These are phyloP conservation scores for Favolaschia claudopus DNA, from an alignment of 768 basidiomycete genomes.

Conservation along the genomic window DNA sequence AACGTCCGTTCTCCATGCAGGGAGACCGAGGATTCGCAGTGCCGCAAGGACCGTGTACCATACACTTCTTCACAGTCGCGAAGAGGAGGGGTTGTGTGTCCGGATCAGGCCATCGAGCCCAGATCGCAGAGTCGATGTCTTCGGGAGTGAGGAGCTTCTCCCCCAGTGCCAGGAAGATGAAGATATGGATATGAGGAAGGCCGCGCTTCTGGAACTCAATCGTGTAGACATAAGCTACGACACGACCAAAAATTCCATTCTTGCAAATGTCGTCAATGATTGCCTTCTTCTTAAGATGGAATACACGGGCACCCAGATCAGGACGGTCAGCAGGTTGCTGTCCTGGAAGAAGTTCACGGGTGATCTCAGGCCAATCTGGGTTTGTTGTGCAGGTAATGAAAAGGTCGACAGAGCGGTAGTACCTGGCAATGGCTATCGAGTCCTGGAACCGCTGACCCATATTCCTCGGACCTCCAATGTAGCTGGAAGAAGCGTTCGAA, in stretches of 20 bases:
- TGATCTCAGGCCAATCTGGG: slow-evolving; percentile 47
- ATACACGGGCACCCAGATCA: slow-evolving; percentile 39
- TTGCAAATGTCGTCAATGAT: slow-evolving; percentile 13
- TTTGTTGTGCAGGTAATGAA: slow-evolving; percentile 30
- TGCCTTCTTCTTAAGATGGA: slow-evolving; percentile 10
- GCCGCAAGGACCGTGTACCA: slow-evolving; percentile 53
- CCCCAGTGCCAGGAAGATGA: slow-evolving; percentile 40
- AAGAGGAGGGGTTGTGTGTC: slow-evolving; percentile 32
- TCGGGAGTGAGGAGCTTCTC: slow-evolving; percentile 20
- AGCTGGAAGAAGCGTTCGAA: too few species aligned
- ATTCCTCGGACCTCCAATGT: neutral
- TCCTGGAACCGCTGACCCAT: neutral
- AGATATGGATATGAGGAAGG: slow-evolving; percentile 52
- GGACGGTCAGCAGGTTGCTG: slow-evolving; percentile 9
- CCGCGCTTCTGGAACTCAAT: slow-evolving; percentile 57
- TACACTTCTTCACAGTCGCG: slow-evolving; percentile 37
- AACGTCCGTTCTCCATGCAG: slow-evolving; percentile 48
- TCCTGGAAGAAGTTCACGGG: slow-evolving; percentile 28
- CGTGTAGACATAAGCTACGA: slow-evolving; percentile 39
- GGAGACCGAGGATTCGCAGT: slow-evolving; percentile 21
- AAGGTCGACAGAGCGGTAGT: neutral
- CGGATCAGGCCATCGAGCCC: slow-evolving; percentile 47
- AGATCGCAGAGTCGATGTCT: slow-evolving; percentile 44
- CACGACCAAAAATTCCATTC: neutral
- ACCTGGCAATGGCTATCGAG: neutral